These are phyloP conservation scores for Tetrahymena malaccensis DNA, from an alignment of 73 alveolate genomes.

Conservation along the genomic window DNA sequence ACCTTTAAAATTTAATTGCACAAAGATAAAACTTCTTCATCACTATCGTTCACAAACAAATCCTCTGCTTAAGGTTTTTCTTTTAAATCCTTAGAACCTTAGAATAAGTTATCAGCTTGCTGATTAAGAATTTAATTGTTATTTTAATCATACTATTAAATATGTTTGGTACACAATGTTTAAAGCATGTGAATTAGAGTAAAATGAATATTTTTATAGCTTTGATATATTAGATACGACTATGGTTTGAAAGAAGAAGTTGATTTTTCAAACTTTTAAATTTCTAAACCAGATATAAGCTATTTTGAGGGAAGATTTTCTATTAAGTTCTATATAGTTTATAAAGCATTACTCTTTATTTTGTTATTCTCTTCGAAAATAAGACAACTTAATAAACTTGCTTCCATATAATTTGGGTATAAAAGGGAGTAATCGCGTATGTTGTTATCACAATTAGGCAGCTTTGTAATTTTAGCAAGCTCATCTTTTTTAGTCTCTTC, in stretches of 20 bases:
- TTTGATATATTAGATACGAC: not conserved
- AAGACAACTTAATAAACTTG: not conserved
- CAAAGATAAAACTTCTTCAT: not conserved
- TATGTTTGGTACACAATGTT: not conserved
- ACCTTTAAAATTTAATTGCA: not conserved
- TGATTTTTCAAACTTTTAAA: not conserved
- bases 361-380: not conserved
- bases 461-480: not conserved
- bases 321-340: not conserved
- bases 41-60: not conserved
- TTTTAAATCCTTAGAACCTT: not conserved
- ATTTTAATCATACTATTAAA: not conserved
- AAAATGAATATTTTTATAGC: not conserved
- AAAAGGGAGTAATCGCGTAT: not conserved
- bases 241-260: not conserved
- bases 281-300: not conserved
- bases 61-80: not conserved
- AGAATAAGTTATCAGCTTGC: not conserved
- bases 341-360: not conserved
- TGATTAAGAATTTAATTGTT: not conserved
- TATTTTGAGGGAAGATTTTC: not conserved
- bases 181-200: not conserved
- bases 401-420: not conserved
- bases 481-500: not conserved
- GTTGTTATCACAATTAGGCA: not conserved